A percentile compares a stretch with the other conserved stretches of the same genome.
These are phyloP conservation scores for Claviceps sp. DNA, from an alignment of 2,329 filamentous ascomycete species.

Conservation along the genomic window DNA sequence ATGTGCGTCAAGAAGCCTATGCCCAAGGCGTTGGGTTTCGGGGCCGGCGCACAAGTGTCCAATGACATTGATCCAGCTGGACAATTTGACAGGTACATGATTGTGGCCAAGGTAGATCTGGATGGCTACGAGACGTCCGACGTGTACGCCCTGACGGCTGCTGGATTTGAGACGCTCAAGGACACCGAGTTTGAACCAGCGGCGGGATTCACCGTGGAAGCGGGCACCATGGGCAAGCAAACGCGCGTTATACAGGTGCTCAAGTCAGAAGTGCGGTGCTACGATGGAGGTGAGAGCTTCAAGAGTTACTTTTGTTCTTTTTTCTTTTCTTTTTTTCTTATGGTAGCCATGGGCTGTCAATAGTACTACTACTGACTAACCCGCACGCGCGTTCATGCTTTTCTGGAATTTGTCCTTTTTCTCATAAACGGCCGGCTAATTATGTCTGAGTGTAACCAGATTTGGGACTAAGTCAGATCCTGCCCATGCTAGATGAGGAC, in stretches of 20 bases:
- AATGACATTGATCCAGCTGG: constrained; percentile 45
- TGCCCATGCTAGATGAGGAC: constrained; percentile 86
- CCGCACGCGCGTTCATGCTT: not conserved
- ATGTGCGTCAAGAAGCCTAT: constrained; percentile 55
- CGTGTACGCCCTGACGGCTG: constrained; percentile 61
- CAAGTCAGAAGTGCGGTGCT: constrained; percentile 75
- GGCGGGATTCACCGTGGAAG: constrained; percentile 74
- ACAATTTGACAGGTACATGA: constrained; percentile 66
- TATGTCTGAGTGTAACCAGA: constrained; percentile 34
- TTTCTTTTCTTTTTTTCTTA: not conserved
- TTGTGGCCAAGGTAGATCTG: constrained; percentile 59
- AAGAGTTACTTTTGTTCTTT: not conserved
- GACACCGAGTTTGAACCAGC: constrained; percentile 87
- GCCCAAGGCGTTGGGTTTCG: constrained; percentile 38
- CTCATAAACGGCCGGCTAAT: too few species aligned
- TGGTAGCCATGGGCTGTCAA: too few species aligned
- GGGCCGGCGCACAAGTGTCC: constrained; percentile 33
- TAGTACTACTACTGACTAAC: not conserved
- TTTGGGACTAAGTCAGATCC: constrained; percentile 76
- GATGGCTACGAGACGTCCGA: constrained; percentile 64
- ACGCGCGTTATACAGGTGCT: constrained; percentile 79
- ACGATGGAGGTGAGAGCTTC: constrained; percentile 60
- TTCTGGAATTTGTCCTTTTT: too few species aligned
- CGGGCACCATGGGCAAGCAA: constrained; percentile 68
- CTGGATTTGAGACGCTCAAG: constrained; percentile 59